Conservation (phyloP, 2,329 filamentous ascomycete genomes). For the Lecanicillium sp. region DNA sequence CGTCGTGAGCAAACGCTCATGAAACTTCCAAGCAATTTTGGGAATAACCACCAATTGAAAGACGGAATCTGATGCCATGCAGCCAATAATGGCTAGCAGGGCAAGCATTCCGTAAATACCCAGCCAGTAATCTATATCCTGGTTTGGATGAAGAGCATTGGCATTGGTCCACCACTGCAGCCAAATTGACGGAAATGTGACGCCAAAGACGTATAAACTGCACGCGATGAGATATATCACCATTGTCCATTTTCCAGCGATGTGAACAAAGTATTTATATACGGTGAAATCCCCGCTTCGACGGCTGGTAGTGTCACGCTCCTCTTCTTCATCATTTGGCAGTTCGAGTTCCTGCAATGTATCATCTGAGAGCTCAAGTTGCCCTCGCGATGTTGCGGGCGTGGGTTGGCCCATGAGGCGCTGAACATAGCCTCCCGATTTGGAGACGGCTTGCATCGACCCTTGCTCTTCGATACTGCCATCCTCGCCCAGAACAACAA, state of each 20-base stretch:
- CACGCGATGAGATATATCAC: conserved; percentile 13
- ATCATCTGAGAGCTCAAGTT: conserved; percentile 12
- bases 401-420: conserved; percentile 4
- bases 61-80: conserved; percentile 10
- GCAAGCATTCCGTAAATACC: conserved; percentile 13
- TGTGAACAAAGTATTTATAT: conserved; percentile 14
- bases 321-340: conserved; percentile 8
- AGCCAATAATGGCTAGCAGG: conserved; percentile 10
- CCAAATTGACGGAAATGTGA: conserved; percentile 17
- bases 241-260: conserved; percentile 10
- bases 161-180: conserved; percentile 17
- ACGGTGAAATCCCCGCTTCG: conserved; percentile 11
- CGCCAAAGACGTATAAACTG: conserved; percentile 12
- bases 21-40: conserved; percentile 14
- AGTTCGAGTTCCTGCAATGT: conserved; percentile 11
- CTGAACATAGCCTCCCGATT: conserved; percentile 6
- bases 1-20: conserved; percentile 17
- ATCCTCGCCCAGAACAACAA: conserved; percentile 15
- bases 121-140: conserved; percentile 14
- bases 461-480: conserved; percentile 16
- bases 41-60: conserved; percentile 19
- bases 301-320: conserved; percentile 7
- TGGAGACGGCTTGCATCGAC: conserved; percentile 10
- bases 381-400: neutral
- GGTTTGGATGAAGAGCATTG: conserved; percentile 11